These are phyloP conservation scores for Rehmannia glutinosa DNA, from an alignment of 257 asterid genomes.

Conservation along the genomic window DNA sequence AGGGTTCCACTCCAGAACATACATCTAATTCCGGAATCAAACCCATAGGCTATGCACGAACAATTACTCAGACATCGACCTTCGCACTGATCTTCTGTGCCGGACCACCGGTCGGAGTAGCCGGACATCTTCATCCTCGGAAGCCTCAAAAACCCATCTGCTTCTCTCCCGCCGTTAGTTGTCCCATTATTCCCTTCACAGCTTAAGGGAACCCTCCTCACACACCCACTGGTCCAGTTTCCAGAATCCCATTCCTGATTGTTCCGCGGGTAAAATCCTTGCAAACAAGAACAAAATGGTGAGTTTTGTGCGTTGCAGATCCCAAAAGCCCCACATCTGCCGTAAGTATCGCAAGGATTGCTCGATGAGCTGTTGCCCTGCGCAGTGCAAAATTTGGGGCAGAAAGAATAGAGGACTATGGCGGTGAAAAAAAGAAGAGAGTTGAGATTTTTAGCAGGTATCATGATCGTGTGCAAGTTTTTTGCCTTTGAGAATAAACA, in stretches of 20 bases:
- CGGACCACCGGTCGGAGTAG: conserved; percentile 23
- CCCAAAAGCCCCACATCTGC: conserved; percentile 51
- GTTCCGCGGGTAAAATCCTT: conserved; percentile 41
- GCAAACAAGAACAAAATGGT: conserved; percentile 48
- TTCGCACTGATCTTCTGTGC: conserved; percentile 28
- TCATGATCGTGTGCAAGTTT: conserved; percentile 6
- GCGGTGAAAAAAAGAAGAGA: neutral
- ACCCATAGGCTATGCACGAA: conserved; percentile 55
- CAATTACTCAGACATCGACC: conserved; percentile 39
- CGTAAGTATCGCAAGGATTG: conserved; percentile 16
- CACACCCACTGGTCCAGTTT: conserved; percentile 57
- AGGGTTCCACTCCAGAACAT: conserved; percentile 41
- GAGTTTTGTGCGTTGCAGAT: conserved; percentile 35
- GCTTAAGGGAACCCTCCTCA: conserved; percentile 30
- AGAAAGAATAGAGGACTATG: neutral
- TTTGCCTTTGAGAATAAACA: neutral
- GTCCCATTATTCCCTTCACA: conserved; percentile 26
- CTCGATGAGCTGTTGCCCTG: conserved; percentile 10
- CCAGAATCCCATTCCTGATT: conserved; percentile 44
- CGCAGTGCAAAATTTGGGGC: conserved; percentile 16
- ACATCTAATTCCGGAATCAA: conserved; percentile 38
- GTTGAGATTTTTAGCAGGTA: neutral
- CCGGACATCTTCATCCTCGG: conserved; percentile 38
- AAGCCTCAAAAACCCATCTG: conserved; percentile 46
- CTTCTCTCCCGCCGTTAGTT: neutral